phyloP scores from a whole-genome alignment of 345 rosid species.

The Eucalyptus curtisii region DNA sequence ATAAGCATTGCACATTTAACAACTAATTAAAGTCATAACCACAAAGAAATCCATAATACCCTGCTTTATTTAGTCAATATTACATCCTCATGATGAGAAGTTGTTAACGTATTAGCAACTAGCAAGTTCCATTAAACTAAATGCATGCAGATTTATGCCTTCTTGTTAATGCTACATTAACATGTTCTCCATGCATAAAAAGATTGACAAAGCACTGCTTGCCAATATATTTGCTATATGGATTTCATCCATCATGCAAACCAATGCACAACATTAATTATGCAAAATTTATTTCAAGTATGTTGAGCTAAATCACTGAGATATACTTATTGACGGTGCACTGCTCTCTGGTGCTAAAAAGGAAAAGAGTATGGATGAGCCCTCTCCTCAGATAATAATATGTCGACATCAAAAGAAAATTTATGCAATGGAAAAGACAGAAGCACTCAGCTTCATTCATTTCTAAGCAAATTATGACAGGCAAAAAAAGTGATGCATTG shows the following conservation, averaged over 20 bases:
- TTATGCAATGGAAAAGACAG: neutral
- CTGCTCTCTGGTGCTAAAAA: neutral
- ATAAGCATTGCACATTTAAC: neutral
- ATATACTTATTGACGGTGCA: neutral
- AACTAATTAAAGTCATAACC: neutral
- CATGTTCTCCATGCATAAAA: neutral
- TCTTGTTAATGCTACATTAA: neutral
- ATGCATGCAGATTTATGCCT: neutral
- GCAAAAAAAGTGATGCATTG: neutral
- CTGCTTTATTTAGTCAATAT: neutral
- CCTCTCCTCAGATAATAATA: neutral
- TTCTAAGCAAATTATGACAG: neutral
- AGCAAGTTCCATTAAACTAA: neutral
- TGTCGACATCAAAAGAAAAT: neutral
- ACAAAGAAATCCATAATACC: neutral
- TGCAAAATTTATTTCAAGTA: neutral
- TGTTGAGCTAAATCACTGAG: neutral
- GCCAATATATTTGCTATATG: neutral
- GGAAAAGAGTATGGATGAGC: neutral
- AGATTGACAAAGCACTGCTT: neutral
- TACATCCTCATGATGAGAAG: neutral
- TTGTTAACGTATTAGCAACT: neutral
- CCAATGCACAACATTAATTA: neutral
- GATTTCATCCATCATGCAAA: neutral
- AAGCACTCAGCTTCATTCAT: neutral